phyloP scores from a whole-genome alignment of 345 rosid species.

The Populus alba region DNA sequence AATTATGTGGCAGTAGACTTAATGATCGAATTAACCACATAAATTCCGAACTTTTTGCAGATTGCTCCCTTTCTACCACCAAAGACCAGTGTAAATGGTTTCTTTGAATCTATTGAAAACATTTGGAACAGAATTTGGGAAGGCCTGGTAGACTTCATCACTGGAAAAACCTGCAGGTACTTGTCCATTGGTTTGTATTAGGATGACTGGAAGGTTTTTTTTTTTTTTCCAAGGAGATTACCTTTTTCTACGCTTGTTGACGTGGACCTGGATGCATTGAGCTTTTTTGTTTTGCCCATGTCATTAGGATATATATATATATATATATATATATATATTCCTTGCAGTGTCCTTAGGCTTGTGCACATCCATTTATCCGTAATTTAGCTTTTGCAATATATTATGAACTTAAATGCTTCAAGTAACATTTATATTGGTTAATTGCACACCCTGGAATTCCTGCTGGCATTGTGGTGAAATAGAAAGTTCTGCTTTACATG shows the following conservation, averaged over 20 bases:
- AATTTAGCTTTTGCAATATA: background rate
- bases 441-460: background rate
- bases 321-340: background rate
- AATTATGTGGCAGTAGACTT: background rate
- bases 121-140: slow-evolving; percentile 59
- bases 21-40: background rate
- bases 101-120: slow-evolving; percentile 59
- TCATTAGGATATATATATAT: too few species aligned
- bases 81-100: slow-evolving; percentile 50
- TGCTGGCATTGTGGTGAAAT: background rate
- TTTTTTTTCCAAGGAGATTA: background rate
- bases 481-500: background rate
- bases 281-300: background rate
- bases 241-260: background rate
- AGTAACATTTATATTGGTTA: background rate
- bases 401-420: background rate
- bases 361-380: background rate
- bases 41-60: slow-evolving; percentile 40
- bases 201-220: background rate
- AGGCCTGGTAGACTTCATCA: slow-evolving; percentile 65
- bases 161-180: slow-evolving; percentile 86
- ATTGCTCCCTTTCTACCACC: slow-evolving; percentile 63
- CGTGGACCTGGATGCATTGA: background rate
- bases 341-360: too few species aligned
- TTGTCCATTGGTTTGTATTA: background rate